These are phyloP conservation scores for Juglanconis juglandina DNA, from an alignment of 2,329 filamentous ascomycete species.

Conservation along the genomic window DNA sequence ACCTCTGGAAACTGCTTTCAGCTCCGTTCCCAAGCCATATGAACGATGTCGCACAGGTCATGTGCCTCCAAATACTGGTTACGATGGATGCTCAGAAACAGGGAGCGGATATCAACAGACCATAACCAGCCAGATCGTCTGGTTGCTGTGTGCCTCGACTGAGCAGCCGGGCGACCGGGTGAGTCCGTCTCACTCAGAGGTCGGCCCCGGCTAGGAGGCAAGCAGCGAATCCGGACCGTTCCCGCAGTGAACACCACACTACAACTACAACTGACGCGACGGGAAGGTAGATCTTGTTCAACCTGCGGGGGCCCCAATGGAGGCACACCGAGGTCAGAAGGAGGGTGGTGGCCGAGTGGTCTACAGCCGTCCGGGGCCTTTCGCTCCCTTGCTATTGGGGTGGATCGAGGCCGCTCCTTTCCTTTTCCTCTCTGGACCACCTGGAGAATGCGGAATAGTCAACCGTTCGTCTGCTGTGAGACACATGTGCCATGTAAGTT, in stretches of 20 bases:
- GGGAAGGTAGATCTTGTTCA: slow-evolving; percentile 8
- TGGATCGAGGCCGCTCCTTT: slow-evolving; percentile 5
- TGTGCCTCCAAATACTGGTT: slow-evolving; percentile 16
- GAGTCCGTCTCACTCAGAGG: slow-evolving; percentile 12
- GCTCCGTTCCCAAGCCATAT: slow-evolving; percentile 10
- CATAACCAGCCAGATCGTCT: slow-evolving; percentile 7
- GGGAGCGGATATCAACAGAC: slow-evolving; percentile 7
- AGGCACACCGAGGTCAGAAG: slow-evolving; percentile 10
- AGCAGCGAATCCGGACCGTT: slow-evolving; percentile 10
- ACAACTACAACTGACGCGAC: slow-evolving; percentile 7
- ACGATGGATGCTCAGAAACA: slow-evolving; percentile 14
- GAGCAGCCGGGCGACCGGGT: slow-evolving; percentile 15
- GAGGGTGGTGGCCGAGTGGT: slow-evolving; percentile 1
- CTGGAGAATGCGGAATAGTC: background rate
- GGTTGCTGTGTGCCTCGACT: slow-evolving; percentile 1
- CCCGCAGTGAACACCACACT: background rate
- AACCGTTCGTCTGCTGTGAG: slow-evolving; percentile 3
- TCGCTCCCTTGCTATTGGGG: background rate
- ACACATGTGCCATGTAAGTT: slow-evolving; percentile 5
- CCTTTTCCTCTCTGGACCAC: background rate
- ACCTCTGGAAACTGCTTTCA: slow-evolving; percentile 5
- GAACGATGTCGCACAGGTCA: slow-evolving; percentile 15
- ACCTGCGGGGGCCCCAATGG: slow-evolving; percentile 8
- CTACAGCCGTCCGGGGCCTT: background rate
- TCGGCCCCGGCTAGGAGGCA: background rate